Evolutionary conservation across 371 early-diverging fungal species (phyloP).

Genomic region (Coemansia sp.): DNA sequence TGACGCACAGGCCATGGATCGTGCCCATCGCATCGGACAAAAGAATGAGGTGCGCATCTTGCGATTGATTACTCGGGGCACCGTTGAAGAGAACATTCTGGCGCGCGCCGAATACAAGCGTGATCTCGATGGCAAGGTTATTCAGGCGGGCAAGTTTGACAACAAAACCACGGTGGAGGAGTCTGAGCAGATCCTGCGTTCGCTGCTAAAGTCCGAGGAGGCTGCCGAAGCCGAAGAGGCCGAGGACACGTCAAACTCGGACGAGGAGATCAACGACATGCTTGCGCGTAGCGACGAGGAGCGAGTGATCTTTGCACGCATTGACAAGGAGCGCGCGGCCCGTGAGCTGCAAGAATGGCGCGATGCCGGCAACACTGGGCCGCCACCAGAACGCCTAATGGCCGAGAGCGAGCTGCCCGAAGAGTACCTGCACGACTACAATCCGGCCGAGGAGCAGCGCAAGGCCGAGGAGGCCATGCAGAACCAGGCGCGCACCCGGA

Average conservation of each 20-base stretch:
- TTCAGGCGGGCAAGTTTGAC: slow-evolving; percentile 98
- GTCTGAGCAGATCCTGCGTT: slow-evolving; percentile 84
- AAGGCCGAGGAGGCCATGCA: slow-evolving; percentile 52
- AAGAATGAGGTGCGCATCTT: slow-evolving; percentile 99
- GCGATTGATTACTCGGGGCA: slow-evolving; percentile 92
- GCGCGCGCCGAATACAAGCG: slow-evolving; percentile 93
- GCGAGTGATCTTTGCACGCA: slow-evolving; percentile 39
- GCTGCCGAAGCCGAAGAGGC: slow-evolving; percentile 67
- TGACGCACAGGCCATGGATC: slow-evolving; percentile 99
- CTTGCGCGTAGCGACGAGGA: slow-evolving; percentile 78
- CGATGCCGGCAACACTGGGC: slow-evolving; percentile 52
- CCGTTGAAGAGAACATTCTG: slow-evolving; percentile 96
- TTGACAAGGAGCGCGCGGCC: slow-evolving; percentile 68
- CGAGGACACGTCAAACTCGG: slow-evolving; percentile 77
- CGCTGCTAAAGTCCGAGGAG: slow-evolving; percentile 74
- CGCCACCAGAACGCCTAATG: slow-evolving; percentile 74
- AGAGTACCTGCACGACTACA: slow-evolving; percentile 63
- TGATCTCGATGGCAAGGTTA: slow-evolving; percentile 97
- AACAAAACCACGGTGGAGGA: slow-evolving; percentile 93
- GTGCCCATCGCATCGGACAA: slow-evolving; percentile 99
- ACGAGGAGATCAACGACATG: slow-evolving; percentile 87
- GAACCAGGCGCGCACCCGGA: slow-evolving; percentile 72
- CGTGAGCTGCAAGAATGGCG: slow-evolving; percentile 56
- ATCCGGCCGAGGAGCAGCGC: slow-evolving; percentile 49
- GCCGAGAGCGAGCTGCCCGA: slow-evolving; percentile 86